Percentiles rank a stretch among this genome's conserved stretches.
Evolutionary conservation across 2,329 filamentous ascomycete genomes (phyloP).

Genomic region (Cryphonectria nitschkei): DNA sequence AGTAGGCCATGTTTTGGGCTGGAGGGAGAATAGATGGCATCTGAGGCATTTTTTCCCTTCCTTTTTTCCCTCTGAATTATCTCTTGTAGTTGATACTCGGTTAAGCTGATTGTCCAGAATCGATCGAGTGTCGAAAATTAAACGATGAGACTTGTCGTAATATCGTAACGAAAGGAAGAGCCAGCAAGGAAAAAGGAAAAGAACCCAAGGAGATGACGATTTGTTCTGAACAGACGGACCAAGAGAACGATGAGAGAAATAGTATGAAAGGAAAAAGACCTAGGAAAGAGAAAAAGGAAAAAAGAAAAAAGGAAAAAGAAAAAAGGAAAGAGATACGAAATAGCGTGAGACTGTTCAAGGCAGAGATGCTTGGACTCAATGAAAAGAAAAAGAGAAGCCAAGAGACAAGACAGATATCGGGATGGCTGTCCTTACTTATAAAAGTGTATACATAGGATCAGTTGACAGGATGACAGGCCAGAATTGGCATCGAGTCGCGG

Average conservation of each 20-base stretch:
- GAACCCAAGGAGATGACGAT: constrained; percentile 18
- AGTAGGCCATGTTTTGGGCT: constrained; percentile 39
- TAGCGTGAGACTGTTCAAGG: constrained; percentile 50
- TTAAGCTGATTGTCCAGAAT: constrained; percentile 8
- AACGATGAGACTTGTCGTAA: constrained; percentile 13
- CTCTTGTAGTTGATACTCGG: constrained; percentile 26
- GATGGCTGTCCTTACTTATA: constrained; percentile 21
- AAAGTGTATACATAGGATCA: constrained; percentile 15
- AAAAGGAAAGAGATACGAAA: constrained; percentile 39
- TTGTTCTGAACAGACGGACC: constrained; percentile 13
- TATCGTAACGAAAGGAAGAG: constrained; percentile 28
- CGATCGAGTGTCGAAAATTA: constrained; percentile 7
- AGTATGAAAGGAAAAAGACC: constrained; percentile 28
- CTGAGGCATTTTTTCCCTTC: constrained; percentile 23
- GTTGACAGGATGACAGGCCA: constrained; percentile 17
- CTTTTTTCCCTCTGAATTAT: not conserved
- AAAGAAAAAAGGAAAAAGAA: constrained; percentile 29
- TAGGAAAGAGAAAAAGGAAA: constrained; percentile 30
- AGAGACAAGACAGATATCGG: constrained; percentile 30
- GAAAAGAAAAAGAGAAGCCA: constrained; percentile 39
- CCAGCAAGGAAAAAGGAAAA: constrained; percentile 20
- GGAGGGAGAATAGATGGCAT: constrained; percentile 33
- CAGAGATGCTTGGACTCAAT: constrained; percentile 39
- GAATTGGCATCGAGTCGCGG: constrained; percentile 6
- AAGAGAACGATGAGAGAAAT: constrained; percentile 23